These are phyloP conservation scores for Cenchrus americanus DNA, from an alignment of 176 grass and related monocot species.

Conservation along the genomic window DNA sequence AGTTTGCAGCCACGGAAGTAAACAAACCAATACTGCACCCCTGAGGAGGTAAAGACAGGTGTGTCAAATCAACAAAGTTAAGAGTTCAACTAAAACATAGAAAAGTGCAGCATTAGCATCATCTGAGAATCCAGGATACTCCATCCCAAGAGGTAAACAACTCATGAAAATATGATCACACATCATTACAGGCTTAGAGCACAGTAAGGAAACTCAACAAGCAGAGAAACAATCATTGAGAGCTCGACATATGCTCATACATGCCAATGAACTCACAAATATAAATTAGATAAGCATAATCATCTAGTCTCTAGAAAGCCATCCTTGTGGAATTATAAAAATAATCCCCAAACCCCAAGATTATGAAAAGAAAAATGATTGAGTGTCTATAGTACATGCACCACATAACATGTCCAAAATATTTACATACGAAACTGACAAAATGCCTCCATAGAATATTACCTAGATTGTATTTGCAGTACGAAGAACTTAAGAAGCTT, in stretches of 20 bases:
- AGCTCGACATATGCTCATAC: background rate
- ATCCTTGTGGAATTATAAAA: conserved; percentile 16
- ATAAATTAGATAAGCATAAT: background rate
- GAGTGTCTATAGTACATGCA: background rate
- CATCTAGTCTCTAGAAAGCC: conserved; percentile 10
- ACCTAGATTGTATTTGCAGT: conserved; percentile 74
- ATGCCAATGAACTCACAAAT: background rate
- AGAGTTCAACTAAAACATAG: background rate
- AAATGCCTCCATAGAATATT: conserved; percentile 32
- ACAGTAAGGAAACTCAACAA: background rate
- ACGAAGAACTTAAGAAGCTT: conserved; percentile 88
- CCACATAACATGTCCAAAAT: conserved; percentile 6
- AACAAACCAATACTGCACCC: conserved; percentile 68
- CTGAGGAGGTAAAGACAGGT: conserved; percentile 28
- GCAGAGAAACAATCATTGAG: background rate
- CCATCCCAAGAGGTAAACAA: conserved; percentile 4
- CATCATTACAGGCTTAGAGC: background rate
- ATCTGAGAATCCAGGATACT: no score
- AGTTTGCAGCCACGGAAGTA: conserved; percentile 81
- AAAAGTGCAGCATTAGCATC: background rate
- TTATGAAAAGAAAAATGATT: background rate
- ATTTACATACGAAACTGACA: conserved; percentile 28
- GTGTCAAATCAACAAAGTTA: background rate
- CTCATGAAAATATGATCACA: background rate
- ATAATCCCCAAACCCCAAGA: background rate